Base-by-base conservation (phyloP, 257 asterid species). In the Solanum peruvianum region DNA sequence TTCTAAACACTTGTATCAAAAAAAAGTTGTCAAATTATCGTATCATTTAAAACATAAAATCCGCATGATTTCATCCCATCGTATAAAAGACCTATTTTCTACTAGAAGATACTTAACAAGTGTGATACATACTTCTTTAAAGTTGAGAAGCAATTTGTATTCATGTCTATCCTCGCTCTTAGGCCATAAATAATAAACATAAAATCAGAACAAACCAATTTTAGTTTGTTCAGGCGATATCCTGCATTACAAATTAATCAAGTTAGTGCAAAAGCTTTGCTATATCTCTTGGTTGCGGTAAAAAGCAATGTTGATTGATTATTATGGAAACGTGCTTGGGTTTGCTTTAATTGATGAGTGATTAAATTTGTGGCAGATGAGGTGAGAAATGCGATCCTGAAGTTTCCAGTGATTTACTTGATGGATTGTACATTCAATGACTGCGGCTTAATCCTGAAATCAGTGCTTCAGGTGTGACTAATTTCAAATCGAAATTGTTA, bases 381-480 rank as follows among this genome's bases (percentile, higher is more conserved):
- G 81, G 88, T 41, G 88, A 89, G 78, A 69, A 92, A 88, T 91
- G 91, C 27, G 27, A 27, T 49, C 37, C 77, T 87, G 91, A 93
- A 91, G 92, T 93, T 95, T 90, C 99, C 99, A 11, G 92, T 91
- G 49, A 91, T 97, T 86, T 97, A 94, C 91, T 90, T 93, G 94
- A 97, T 97, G 98, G 98, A 97, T 89, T 97, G 99, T 93, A 91
- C 95, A 62, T 89, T 56, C 77, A 97, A 97, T 58, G 99, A 97
- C 94, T 97, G 99, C 91, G 89, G 96, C 90, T 90, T 88, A 86
- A 91, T 95, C 90, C 87, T 92, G 86, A 91, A 90, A 90, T 89
- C 98, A 76, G 80, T 67, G 72, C 89, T 87, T 89, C 95, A 97
- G 99, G 99, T 97, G 87, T 42, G 87, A 80, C 62, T 80, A 47